A percentile compares a stretch with the other conserved stretches of the same genome.
These are phyloP conservation scores for Aspergillus chevalieri DNA, from an alignment of 2,329 filamentous ascomycete genomes.

Conservation along the genomic window DNA sequence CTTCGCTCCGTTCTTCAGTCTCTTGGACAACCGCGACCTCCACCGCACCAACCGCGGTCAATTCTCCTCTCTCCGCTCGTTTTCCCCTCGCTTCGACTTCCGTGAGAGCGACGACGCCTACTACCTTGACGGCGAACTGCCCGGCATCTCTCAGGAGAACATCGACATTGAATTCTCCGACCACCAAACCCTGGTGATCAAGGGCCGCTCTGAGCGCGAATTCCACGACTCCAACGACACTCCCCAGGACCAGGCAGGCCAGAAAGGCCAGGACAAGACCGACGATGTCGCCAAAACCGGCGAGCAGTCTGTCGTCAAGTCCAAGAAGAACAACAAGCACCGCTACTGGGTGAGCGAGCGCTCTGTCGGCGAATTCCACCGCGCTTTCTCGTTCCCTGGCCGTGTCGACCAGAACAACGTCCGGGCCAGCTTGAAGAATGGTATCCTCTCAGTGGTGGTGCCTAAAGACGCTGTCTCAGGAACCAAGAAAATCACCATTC, in stretches of 20 bases:
- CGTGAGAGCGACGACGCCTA: conserved; percentile 40
- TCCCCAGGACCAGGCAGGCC: conserved; percentile 33
- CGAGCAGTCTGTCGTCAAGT: conserved; percentile 11
- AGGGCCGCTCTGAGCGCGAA: conserved; percentile 36
- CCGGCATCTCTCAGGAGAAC: conserved; percentile 42
- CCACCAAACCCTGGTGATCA: conserved; percentile 41
- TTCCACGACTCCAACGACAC: conserved; percentile 38
- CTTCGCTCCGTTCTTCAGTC: conserved; percentile 40
- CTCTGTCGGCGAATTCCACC: conserved; percentile 53
- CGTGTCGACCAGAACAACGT: conserved; percentile 56
- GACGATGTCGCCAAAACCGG: conserved; percentile 26
- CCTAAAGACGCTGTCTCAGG: conserved; percentile 49
- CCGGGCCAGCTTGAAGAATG: conserved; percentile 56
- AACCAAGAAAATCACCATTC: conserved; percentile 50
- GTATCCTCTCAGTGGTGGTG: conserved; percentile 52
- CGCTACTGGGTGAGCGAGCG: conserved; percentile 58
- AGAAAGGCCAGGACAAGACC: not conserved
- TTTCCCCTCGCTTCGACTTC: conserved; percentile 43
- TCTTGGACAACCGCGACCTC: conserved; percentile 41
- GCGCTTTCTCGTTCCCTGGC: conserved; percentile 54
- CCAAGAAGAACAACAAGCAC: conserved; percentile 22
- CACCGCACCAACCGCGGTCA: conserved; percentile 24
- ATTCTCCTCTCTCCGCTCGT: conserved; percentile 19
- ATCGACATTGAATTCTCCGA: conserved; percentile 44
- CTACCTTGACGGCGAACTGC: conserved; percentile 44